phyloP scores from a whole-genome alignment of 1,284 basidiomycete genomes.

The Coniferiporia sulphurascens region DNA sequence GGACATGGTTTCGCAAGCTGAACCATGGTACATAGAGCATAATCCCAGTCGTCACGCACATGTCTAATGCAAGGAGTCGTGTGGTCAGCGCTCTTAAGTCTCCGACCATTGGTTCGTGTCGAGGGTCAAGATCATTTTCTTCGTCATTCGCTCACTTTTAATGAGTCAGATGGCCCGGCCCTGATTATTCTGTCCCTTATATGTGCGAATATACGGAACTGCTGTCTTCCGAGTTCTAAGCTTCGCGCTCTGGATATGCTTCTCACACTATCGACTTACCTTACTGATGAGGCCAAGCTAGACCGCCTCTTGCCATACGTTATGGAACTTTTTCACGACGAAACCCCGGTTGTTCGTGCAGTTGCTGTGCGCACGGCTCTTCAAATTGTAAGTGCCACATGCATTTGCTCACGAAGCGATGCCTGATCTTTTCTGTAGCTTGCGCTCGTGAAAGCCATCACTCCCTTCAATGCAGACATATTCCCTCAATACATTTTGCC shows the following conservation, averaged over 20 bases:
- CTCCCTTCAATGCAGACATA: slow-evolving; percentile 83
- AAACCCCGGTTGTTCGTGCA: slow-evolving; percentile 74
- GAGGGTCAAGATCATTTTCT: background rate
- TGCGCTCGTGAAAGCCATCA: slow-evolving; percentile 82
- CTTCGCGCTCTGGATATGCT: slow-evolving; percentile 84
- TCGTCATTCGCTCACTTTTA: background rate
- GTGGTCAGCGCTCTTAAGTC: background rate
- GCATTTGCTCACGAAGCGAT: slow-evolving; percentile 10
- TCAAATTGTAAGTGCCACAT: slow-evolving; percentile 62
- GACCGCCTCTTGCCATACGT: slow-evolving; percentile 93
- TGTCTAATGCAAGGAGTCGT: slow-evolving; percentile 48
- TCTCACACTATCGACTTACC: slow-evolving; percentile 74
- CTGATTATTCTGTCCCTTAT: slow-evolving; percentile 80
- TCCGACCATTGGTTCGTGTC: slow-evolving; percentile 6
- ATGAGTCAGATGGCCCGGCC: slow-evolving; percentile 67
- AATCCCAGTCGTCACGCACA: slow-evolving; percentile 69
- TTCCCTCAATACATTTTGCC: slow-evolving; percentile 96
- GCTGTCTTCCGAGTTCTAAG: slow-evolving; percentile 82
- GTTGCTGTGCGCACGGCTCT: slow-evolving; percentile 79
- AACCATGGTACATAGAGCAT: slow-evolving; percentile 48
- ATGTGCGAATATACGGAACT: slow-evolving; percentile 89
- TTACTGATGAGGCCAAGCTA: slow-evolving; percentile 93
- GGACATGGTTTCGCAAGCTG: background rate
- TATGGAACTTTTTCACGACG: slow-evolving; percentile 85
- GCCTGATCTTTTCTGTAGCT: slow-evolving; percentile 43